Evolutionary conservation across 2,329 filamentous ascomycete species (phyloP), one percentile per base, ranked within the genome.

Genomic region (Fusarium sp.): DNA sequence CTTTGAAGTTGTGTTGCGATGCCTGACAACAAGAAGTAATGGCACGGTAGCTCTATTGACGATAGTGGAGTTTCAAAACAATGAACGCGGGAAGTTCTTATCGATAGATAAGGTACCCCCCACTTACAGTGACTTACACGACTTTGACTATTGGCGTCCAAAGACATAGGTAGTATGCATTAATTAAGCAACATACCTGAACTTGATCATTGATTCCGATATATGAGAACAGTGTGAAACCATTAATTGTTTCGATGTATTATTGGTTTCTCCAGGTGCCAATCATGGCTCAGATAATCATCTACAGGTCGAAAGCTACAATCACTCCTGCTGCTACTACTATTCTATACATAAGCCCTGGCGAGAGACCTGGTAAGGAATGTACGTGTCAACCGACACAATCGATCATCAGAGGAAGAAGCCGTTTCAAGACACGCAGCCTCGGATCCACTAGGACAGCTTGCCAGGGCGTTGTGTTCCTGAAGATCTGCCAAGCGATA

Each of bases 51-150:
- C 42, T 61, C 21, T 63, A 45, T 70, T 67, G 67, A 70, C 31
- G 23, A 37, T 52, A 28, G 62, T 57, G 50, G 67, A 55, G 62
- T 68, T 67, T 54, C 68, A 71, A 69, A 71, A 71, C 64, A 71
- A 70, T 50, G 28, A 25, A 31, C 48, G 31, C n/a, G 50, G 55
- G 50, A 42, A 58, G 44, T 46, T 68, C 51, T 71, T 71, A 71
- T 71, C 68, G 68, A 71, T 71, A 69, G 49, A 28, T 16, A 30
- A 69, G 49, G 23, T 16, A 30, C 45, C 31, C 45, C 39, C 46
- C 44, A 60, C 57, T 42, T 28, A 12, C n/a, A n/a, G 43, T 41
- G 49, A 46, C 49, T 62, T 45, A 70, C 13, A 62, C 42, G 45
- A 37, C 41, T 41, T 26, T 13, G 19, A 31, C 39, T 46, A 21